Percentiles rank a stretch among this genome's conserved stretches.
Evolutionary conservation across 1,284 basidiomycete genomes (phyloP).

Genomic region (Boletellus dicymbophilus): DNA sequence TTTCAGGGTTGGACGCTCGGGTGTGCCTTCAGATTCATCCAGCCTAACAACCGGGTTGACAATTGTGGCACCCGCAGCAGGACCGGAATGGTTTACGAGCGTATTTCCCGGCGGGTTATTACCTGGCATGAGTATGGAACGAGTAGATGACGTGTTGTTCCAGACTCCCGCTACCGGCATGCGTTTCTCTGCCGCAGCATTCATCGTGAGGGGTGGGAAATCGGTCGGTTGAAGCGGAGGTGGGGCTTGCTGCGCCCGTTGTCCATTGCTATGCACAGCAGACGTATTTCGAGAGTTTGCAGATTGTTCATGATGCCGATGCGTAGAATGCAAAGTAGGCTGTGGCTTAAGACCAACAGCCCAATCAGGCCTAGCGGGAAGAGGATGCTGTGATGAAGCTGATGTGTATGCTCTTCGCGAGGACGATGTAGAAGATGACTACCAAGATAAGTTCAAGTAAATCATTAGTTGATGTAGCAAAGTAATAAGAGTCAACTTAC

Average conservation of each 20-base stretch:
- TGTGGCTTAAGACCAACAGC: conserved; percentile 78
- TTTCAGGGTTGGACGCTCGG: conserved; percentile 51
- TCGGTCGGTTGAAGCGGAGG: conserved; percentile 61
- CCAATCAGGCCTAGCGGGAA: conserved; percentile 82
- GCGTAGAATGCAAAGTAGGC: conserved; percentile 54
- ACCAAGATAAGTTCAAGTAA: conserved; percentile 12
- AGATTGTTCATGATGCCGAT: conserved; percentile 44
- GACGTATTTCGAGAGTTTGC: conserved; percentile 42
- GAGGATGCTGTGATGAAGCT: conserved; percentile 72
- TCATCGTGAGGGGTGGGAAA: conserved; percentile 66
- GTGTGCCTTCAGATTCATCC: conserved; percentile 52
- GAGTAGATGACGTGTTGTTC: conserved; percentile 57
- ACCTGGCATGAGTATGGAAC: conserved; percentile 53
- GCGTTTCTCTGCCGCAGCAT: conserved; percentile 48
- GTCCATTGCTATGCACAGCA: conserved; percentile 38
- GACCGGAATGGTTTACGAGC: conserved; percentile 40
- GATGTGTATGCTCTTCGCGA: conserved; percentile 75
- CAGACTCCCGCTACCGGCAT: conserved; percentile 61
- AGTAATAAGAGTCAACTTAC: conserved; percentile 48
- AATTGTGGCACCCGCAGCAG: conserved; percentile 4
- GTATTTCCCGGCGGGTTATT: conserved; percentile 25
- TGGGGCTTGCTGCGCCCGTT: conserved; percentile 35
- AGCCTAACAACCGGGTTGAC: conserved; percentile 22
- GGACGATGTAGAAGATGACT: conserved; percentile 76
- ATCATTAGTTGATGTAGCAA: conserved; percentile 7